Evolutionary conservation across 2,329 filamentous ascomycete genomes (phyloP).

Genomic region (Nothopassalora personata): DNA sequence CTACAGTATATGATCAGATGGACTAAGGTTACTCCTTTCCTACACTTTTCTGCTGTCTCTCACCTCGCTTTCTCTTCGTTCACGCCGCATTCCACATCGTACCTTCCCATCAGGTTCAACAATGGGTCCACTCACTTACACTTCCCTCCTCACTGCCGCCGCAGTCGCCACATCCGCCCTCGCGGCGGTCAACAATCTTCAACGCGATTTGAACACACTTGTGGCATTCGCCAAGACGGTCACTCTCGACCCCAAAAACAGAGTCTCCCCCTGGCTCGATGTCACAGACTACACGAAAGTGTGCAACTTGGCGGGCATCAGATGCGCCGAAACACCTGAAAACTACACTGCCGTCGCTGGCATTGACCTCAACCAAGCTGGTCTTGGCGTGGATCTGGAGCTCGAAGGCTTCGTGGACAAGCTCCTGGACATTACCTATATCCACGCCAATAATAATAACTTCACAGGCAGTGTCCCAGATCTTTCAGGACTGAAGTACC

Average conservation of each 20-base stretch:
- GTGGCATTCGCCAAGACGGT: constrained; percentile 10
- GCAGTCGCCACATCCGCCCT: not conserved
- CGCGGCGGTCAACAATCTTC: not conserved
- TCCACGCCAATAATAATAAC: constrained; percentile 13
- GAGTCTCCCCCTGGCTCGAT: constrained; percentile 7
- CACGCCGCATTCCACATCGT: not conserved
- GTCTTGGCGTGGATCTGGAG: constrained; percentile 3
- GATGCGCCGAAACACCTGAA: constrained; percentile 4
- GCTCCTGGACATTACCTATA: constrained; percentile 9
- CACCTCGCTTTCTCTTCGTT: not conserved
- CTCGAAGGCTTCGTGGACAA: constrained; percentile 7
- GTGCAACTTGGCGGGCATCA: constrained; percentile 6
- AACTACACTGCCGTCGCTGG: constrained; percentile 7
- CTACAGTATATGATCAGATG: not conserved
- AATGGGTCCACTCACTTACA: not conserved
- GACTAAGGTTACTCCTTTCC: not conserved
- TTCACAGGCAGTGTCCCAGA: constrained; percentile 13
- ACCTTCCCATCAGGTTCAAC: not conserved
- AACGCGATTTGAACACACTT: constrained; percentile 9
- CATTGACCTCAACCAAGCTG: constrained; percentile 8
- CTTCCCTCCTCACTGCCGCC: not conserved
- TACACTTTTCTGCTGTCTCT: not conserved
- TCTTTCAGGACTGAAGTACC: constrained; percentile 6
- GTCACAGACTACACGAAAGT: not conserved
- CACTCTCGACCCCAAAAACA: constrained; percentile 7